Base-by-base conservation (phyloP, 257 asterid genomes). In the Schizonepeta tenuifolia region DNA sequence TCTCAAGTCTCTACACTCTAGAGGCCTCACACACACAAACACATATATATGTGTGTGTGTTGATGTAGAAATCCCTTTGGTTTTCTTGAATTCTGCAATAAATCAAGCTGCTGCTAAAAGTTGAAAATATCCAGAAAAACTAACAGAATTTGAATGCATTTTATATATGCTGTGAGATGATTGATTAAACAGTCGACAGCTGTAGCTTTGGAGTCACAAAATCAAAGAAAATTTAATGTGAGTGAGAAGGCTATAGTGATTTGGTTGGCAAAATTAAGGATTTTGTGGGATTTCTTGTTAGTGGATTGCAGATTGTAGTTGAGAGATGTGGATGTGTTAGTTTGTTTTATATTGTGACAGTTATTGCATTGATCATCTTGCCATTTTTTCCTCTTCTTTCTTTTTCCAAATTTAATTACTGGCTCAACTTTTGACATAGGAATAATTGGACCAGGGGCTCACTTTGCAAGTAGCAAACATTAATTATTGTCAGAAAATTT, bases 221-320 rank as follows among this genome's bases (percentile, higher is more conserved):
- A 78, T 57, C 33, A 61, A 66, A 43, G 64, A 60, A 61, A 65
- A 78, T 31, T 83, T 17, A 80, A 74, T 74, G 60, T 26, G 80
- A 72, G 60, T 15, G 67, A 51, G 65, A 46, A 36, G 58, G 2
- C 28, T 51, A 50, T 14, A 70, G 62, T 24, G 7, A 66, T 17
- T 26, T 72, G 65, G 81, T 71, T 72, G 79, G 81, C 54, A 24
- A 13, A 17, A 5, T 35, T n/a, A 60, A 21, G 9, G 21, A 7
- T 56, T 72, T 76, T 38, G 46, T 24, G 78, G 55, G 63, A 53
- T 20, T 76, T 60, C 36, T 49, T 59, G 78, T 64, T 77, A 75
- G 78, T 71, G 72, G 83, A 63, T 82, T 63, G 77, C 75, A 78
- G 86, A 56, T 82, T 57, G 56, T 60, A 59, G 86, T 82, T 82